Conservation (phyloP, 75 land plant species). For the Pseudotsuga menziesii region DNA sequence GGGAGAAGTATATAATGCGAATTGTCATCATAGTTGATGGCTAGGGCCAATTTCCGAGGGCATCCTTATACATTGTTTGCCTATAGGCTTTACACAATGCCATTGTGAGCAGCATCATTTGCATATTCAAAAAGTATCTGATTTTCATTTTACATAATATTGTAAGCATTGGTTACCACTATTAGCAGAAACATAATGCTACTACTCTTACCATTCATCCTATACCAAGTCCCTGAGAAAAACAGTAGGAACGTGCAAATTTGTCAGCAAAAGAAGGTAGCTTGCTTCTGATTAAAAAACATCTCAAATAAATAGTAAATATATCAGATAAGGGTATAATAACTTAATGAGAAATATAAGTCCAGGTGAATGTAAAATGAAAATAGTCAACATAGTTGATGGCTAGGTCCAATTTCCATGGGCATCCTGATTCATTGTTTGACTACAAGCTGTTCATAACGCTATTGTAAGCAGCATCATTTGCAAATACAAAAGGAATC, state of each 20-base stretch:
- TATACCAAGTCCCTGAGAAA: background rate
- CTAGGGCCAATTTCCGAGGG: background rate
- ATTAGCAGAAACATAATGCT: background rate
- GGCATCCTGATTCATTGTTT: background rate
- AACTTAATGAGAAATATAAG: background rate
- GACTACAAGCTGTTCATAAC: background rate
- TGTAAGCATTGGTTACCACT: background rate
- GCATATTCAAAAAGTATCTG: background rate
- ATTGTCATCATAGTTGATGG: background rate
- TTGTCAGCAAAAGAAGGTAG: no score
- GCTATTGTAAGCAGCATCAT: background rate
- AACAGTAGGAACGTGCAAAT: constrained; percentile 1
- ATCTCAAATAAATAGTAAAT: background rate
- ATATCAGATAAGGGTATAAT: background rate
- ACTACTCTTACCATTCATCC: background rate
- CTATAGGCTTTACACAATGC: background rate
- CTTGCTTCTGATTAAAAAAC: background rate
- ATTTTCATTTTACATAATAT: background rate
- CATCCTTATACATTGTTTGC: background rate
- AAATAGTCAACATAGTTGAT: background rate
- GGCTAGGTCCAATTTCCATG: background rate
- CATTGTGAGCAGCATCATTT: background rate
- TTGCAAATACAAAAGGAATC: background rate
- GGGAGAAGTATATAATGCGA: background rate
- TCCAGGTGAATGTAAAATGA: background rate